A percentile compares a stretch with the other conserved stretches of the same genome.
Conservation (phyloP, 345 rosid genomes). For the Durio zibethinus region DNA sequence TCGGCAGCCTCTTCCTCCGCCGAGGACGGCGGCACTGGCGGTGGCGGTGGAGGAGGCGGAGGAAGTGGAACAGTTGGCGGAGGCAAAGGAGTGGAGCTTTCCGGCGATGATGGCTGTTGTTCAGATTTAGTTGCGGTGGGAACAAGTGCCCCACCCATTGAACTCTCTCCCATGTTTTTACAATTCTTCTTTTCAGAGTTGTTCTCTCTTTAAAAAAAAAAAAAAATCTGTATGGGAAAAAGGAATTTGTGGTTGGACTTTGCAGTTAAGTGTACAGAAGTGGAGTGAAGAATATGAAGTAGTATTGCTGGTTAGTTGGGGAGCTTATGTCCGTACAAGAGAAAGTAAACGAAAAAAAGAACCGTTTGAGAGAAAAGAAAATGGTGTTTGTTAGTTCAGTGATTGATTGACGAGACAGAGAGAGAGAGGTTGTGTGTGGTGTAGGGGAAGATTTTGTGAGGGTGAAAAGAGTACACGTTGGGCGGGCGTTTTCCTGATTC, state of each 20-base stretch:
- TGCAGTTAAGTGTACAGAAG: background rate
- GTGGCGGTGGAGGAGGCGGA: background rate
- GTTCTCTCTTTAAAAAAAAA: too few relatives aligned
- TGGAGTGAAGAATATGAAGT: background rate
- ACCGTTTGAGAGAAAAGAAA: background rate
- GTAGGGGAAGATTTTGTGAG: slow-evolving; percentile 19
- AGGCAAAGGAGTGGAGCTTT: background rate
- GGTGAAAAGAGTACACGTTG: slow-evolving; percentile 37
- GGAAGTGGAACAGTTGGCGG: background rate
- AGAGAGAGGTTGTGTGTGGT: background rate
- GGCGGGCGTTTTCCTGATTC: slow-evolving; percentile 20
- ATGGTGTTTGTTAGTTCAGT: background rate
- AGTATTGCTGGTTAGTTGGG: background rate
- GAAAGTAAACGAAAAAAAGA: background rate
- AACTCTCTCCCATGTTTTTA: slow-evolving; percentile 24
- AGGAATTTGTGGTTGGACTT: background rate
- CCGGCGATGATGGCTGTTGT: background rate
- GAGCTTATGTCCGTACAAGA: background rate
- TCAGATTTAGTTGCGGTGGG: slow-evolving; percentile 27
- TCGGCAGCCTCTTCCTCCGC: slow-evolving; percentile 5
- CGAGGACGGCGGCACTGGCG: background rate
- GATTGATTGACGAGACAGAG: background rate
- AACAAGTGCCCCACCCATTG: slow-evolving; percentile 29
- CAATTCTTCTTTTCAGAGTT: background rate
- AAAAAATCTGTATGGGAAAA: background rate